Evolutionary conservation across 2,329 filamentous ascomycete species (phyloP), one percentile per base, ranked within the genome.

Genomic region (Hypomyces perniciosus): DNA sequence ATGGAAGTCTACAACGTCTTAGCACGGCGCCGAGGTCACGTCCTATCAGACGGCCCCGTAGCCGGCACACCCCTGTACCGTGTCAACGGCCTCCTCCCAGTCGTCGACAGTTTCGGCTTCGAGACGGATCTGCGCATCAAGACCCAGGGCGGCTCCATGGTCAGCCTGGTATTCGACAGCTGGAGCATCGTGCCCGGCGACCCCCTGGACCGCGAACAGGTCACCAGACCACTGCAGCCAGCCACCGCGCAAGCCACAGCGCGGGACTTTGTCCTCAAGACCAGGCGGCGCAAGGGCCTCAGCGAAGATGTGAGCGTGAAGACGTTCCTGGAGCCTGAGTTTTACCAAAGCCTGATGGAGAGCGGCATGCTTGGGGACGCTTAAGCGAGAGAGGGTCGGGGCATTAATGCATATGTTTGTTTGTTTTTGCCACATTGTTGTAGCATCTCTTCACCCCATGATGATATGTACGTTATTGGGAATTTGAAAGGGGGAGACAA

Each of bases 151-250:
- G 86, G 90, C 66, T 90, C 91, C 50, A 91, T 89, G 63, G 84
- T 97, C 48, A 90, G 85, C 61, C 78, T 99, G 34, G 90, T 95
- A 9, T 99, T 99, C 68, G 93, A 99, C 65, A 84, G 88, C 57
- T 99, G 93, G 93, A 90, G 81, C 63, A 89, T 97, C 55, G 92
- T 99, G 1, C 93, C 93, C 2, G 93, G 93, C 50, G 93, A 99
- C 68, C 93, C 93, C 38, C 78, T 99, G 33, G 93, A 99, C 68
- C 86, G 85, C 63, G 87, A 90, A 54, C 84, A 95, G 55, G 83
- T 90, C 58, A 74, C 93, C 50, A 78, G 88, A 45, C 89, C 91
- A 5, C 75, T 99, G 57, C 91, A 97, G 69, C 90, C 91, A 56
- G 93, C 93, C 1, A 81, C 80, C 48, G 88, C 89, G 46, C 90